Evolutionary conservation across 495 filamentous ascomycete genomes (phyloP).

Genomic region (Bathelium albidoporum): DNA sequence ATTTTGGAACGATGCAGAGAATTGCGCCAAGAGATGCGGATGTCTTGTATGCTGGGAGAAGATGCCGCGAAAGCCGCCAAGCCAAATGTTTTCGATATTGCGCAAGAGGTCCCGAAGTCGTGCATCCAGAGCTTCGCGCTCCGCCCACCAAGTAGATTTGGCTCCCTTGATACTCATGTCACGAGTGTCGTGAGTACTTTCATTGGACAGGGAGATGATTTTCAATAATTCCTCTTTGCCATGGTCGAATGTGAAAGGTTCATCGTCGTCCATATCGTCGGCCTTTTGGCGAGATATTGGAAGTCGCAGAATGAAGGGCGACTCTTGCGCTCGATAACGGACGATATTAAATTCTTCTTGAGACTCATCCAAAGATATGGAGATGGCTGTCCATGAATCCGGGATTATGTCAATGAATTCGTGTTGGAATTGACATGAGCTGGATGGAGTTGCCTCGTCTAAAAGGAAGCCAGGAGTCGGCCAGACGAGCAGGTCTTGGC

Average conservation of each 20-base stretch:
- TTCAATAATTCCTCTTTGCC: slow-evolving; percentile 69
- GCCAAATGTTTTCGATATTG: slow-evolving; percentile 86
- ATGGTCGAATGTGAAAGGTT: slow-evolving; percentile 70
- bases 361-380: slow-evolving; percentile 69
- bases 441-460: slow-evolving; percentile 35
- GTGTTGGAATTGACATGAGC: slow-evolving; percentile 44
- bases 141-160: slow-evolving; percentile 80
- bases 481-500: slow-evolving; percentile 36
- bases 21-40: slow-evolving; percentile 53
- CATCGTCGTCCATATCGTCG: slow-evolving; percentile 61
- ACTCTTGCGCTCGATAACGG: slow-evolving; percentile 58
- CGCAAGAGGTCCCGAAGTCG: slow-evolving; percentile 67
- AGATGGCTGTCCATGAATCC: slow-evolving; percentile 70
- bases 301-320: slow-evolving; percentile 74
- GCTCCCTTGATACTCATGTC: slow-evolving; percentile 47
- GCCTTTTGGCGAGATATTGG: slow-evolving; percentile 73
- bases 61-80: slow-evolving; percentile 85
- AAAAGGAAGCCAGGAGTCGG: slow-evolving; percentile 31
- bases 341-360: slow-evolving; percentile 73
- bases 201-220: slow-evolving; percentile 68
- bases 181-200: slow-evolving; percentile 65
- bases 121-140: slow-evolving; percentile 65
- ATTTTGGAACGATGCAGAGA: slow-evolving; percentile 65
- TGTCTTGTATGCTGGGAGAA: slow-evolving; percentile 63
- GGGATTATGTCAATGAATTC: slow-evolving; percentile 79